Conservation (phyloP, 2,329 filamentous ascomycete genomes). For the Fusarium proliferatum region DNA sequence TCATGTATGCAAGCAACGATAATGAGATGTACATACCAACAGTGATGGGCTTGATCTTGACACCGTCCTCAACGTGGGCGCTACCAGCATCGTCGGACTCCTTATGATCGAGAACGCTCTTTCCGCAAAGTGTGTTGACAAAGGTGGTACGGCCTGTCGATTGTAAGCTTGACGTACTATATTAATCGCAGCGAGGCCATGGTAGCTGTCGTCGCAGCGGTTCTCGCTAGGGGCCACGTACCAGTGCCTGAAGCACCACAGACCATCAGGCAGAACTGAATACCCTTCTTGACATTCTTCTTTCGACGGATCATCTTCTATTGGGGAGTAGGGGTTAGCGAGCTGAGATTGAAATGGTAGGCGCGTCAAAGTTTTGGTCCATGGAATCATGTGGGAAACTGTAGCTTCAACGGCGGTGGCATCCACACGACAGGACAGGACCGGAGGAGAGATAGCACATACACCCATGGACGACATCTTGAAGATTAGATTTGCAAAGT, state of each 20-base stretch:
- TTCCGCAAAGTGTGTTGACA: slow-evolving; percentile 98
- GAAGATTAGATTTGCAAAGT: slow-evolving; percentile 33
- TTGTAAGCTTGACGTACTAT: slow-evolving; percentile 36
- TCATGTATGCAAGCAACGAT: slow-evolving; percentile 35
- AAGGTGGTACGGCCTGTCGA: slow-evolving; percentile 93
- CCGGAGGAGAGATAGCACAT: slow-evolving; percentile 40
- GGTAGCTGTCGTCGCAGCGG: slow-evolving; percentile 18
- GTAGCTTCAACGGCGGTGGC: slow-evolving; percentile 40
- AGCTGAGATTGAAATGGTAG: slow-evolving; percentile 19
- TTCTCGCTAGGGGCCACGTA: slow-evolving; percentile 59
- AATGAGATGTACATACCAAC: slow-evolving; percentile 73
- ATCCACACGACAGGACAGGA: slow-evolving; percentile 24
- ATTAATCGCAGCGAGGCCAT: slow-evolving; percentile 21
- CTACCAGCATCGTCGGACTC: slow-evolving; percentile 90
- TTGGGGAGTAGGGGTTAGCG: slow-evolving; percentile 45
- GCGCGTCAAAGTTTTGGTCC: slow-evolving; percentile 27
- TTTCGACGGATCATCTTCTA: slow-evolving; percentile 98
- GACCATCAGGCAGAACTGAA: slow-evolving; percentile 99
- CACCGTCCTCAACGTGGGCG: slow-evolving; percentile 94
- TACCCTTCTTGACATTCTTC: slow-evolving; percentile 99
- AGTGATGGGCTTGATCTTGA: slow-evolving; percentile 98
- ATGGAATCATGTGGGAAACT: slow-evolving; percentile 27
- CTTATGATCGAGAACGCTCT: slow-evolving; percentile 90
- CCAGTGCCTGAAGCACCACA: slow-evolving; percentile 98
- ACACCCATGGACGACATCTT: slow-evolving; percentile 51